Percentiles rank a stretch among this genome's conserved stretches.
These are phyloP conservation scores for Talaromyces adpressus DNA, from an alignment of 495 filamentous ascomycete genomes.

Conservation along the genomic window DNA sequence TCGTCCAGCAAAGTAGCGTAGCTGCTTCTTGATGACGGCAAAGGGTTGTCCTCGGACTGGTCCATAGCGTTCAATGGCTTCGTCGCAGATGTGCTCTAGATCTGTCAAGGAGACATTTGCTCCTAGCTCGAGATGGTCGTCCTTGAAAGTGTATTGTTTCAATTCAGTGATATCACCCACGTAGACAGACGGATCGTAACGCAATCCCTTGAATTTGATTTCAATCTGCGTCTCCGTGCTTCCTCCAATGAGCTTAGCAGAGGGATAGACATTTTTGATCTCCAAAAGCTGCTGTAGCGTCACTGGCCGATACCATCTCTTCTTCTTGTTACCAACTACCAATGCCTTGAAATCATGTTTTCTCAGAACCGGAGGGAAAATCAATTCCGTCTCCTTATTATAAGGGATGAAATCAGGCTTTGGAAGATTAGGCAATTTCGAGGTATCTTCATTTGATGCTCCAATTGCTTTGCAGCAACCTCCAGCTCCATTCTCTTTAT, in stretches of 20 bases:
- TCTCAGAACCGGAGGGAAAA: constrained; percentile 78
- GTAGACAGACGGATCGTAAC: constrained; percentile 84
- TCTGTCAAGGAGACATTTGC: constrained; percentile 78
- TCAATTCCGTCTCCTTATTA: constrained; percentile 86
- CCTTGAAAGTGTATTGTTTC: constrained; percentile 61
- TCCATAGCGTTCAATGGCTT: constrained; percentile 80
- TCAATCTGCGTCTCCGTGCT: constrained; percentile 98
- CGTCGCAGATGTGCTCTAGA: constrained; percentile 49
- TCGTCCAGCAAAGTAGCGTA: constrained; percentile 85
- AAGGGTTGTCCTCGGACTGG: constrained; percentile 56
- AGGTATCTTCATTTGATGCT: constrained; percentile 1
- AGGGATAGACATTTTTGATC: constrained; percentile 79
- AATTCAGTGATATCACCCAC: constrained; percentile 91
- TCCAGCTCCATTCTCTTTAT: constrained; percentile 24
- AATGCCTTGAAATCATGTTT: constrained; percentile 78
- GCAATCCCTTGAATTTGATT: constrained; percentile 93
- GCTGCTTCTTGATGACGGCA: constrained; percentile 40
- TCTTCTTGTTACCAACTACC: constrained; percentile 88
- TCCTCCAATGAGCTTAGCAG: constrained; percentile 90
- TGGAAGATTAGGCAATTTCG: neutral
- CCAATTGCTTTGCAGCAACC: constrained; percentile 30
- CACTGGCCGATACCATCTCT: constrained; percentile 87
- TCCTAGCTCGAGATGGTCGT: constrained; percentile 36
- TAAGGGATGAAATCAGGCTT: constrained; percentile 75
- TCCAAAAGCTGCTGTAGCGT: constrained; percentile 82